These are phyloP conservation scores for Warburgia ugandensis DNA, from an alignment of 164 flowering plant species.

Conservation along the genomic window DNA sequence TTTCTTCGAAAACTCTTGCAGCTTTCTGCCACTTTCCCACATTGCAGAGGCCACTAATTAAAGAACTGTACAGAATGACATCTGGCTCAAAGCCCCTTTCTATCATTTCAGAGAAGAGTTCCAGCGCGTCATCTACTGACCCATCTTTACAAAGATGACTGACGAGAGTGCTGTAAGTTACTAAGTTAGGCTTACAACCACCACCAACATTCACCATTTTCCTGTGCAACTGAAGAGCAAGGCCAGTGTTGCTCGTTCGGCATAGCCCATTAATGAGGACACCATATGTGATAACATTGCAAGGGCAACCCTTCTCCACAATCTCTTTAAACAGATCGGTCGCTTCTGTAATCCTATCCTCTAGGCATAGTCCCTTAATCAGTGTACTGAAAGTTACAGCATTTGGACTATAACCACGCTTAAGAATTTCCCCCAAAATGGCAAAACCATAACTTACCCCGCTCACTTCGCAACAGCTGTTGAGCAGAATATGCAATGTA, in stretches of 20 bases:
- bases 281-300: slow-evolving; percentile 2
- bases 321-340: not conserved
- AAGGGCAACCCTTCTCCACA: not conserved
- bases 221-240: slow-evolving; percentile 6
- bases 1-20: slow-evolving; percentile 1
- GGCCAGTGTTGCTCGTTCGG: slow-evolving; percentile 2
- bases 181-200: slow-evolving; percentile 3
- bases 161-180: slow-evolving; percentile 4
- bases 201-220: slow-evolving; percentile 4
- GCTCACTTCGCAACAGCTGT: slow-evolving; percentile 14
- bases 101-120: slow-evolving; percentile 12
- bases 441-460: slow-evolving; percentile 9
- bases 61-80: slow-evolving; percentile 10
- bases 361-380: slow-evolving; percentile 10
- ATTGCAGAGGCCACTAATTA: slow-evolving; percentile 11
- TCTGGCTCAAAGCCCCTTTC: slow-evolving; percentile 6
- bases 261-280: slow-evolving; percentile 7
- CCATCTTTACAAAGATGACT: slow-evolving; percentile 15
- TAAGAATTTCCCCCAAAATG: slow-evolving; percentile 14
- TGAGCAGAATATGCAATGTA: slow-evolving; percentile 15
- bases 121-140: slow-evolving; percentile 10
- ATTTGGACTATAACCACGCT: slow-evolving; percentile 7
- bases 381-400: slow-evolving; percentile 2
- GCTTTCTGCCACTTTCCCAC: slow-evolving; percentile 8
- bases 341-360: not conserved